Evolutionary conservation across 352 stramenopile species (phyloP).

Genomic region (Phytophthora litchii): DNA sequence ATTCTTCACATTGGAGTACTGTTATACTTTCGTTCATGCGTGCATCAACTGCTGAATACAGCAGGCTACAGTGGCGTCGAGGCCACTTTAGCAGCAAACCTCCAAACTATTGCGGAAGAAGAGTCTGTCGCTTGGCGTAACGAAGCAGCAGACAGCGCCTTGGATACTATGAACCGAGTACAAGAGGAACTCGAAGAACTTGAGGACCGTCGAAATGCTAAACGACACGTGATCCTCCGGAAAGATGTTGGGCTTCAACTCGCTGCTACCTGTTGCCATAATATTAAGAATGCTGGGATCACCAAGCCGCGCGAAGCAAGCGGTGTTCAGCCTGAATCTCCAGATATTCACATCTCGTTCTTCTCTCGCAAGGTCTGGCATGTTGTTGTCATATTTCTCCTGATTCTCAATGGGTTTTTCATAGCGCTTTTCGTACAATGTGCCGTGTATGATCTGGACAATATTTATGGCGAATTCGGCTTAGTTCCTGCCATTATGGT

Average conservation of each 20-base stretch:
- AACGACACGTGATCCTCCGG: conserved; percentile 17
- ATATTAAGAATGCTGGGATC: conserved; percentile 8
- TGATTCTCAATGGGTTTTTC: conserved; percentile 76
- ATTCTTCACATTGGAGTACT: conserved; percentile 39
- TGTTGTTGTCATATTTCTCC: conserved; percentile 54
- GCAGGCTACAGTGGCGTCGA: conserved; percentile 31
- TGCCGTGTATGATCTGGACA: conserved; percentile 47
- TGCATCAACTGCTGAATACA: conserved; percentile 34
- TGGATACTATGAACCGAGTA: conserved; percentile 23
- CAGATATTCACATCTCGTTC: conserved; percentile 38
- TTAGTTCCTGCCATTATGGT: conserved; percentile 39
- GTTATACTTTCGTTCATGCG: conserved; percentile 41
- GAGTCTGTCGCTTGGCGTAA: conserved; percentile 18
- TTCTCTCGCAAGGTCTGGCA: conserved; percentile 71
- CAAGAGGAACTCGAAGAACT: conserved; percentile 30
- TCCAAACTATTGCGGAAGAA: conserved; percentile 25
- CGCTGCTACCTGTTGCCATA: conserved; percentile 22
- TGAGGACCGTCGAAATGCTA: conserved; percentile 17
- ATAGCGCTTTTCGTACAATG: conserved; percentile 62
- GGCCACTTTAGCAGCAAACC: conserved; percentile 3
- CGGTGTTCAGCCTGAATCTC: conserved; percentile 15
- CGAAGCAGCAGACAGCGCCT: conserved; percentile 21
- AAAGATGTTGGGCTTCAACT: conserved; percentile 30
- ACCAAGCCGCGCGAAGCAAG: conserved; percentile 11
- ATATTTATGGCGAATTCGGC: conserved; percentile 37